Conservation (phyloP, 2,329 filamentous ascomycete species). For the Xylaria sp. region DNA sequence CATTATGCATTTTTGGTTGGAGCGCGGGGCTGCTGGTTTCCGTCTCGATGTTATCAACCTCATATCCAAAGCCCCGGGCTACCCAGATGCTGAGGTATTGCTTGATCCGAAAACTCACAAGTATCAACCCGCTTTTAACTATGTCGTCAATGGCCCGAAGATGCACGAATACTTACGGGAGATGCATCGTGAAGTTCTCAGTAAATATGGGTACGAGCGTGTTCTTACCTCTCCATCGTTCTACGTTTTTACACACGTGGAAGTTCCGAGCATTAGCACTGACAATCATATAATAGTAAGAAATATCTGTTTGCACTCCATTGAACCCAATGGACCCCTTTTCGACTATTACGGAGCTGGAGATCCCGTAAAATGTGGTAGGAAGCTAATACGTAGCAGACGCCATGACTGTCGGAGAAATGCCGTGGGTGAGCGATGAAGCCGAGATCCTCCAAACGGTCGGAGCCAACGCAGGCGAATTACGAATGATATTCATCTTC, state of each 20-base stretch:
- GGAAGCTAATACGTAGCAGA: no score
- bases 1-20: slow-evolving; percentile 80
- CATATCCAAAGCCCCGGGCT: slow-evolving; percentile 67
- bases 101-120: slow-evolving; percentile 50
- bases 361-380: no score
- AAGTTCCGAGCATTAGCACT: no score
- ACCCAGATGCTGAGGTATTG: slow-evolving; percentile 63
- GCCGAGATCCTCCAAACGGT: slow-evolving; percentile 65
- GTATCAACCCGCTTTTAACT: slow-evolving; percentile 58
- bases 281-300: no score
- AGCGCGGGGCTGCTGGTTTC: slow-evolving; percentile 74
- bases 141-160: slow-evolving; percentile 71
- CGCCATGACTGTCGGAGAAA: slow-evolving; percentile 74
- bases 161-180: slow-evolving; percentile 72
- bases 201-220: no score
- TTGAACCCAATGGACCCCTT: no score
- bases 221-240: no score
- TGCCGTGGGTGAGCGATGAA: slow-evolving; percentile 66
- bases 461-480: slow-evolving; percentile 60
- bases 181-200: slow-evolving; percentile 65
- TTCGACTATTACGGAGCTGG: no score
- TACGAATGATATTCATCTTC: slow-evolving; percentile 75
- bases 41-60: slow-evolving; percentile 78
- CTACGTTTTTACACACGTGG: no score
- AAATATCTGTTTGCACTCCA: no score